These are phyloP conservation scores for Rubia yunnanensis DNA, from an alignment of 257 asterid species.

Conservation along the genomic window DNA sequence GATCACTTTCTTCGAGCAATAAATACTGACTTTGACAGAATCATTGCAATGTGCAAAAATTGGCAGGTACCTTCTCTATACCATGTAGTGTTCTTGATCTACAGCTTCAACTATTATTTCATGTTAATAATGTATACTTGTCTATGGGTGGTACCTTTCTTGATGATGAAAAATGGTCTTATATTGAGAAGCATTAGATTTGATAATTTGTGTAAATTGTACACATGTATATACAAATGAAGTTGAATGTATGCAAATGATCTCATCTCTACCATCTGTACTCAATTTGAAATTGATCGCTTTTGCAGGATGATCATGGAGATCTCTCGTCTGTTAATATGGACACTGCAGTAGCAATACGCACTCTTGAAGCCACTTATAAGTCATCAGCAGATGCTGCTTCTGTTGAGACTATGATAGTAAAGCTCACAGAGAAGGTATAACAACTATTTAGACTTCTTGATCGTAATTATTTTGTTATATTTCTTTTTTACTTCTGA, in stretches of 20 bases:
- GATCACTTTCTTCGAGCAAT: conserved; percentile 98
- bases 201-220: not conserved
- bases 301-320: conserved; percentile 84
- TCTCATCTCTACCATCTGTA: not conserved
- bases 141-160: not conserved
- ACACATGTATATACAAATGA: not conserved
- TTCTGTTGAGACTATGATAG: conserved; percentile 77
- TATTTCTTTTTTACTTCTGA: not conserved
- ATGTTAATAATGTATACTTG: not conserved
- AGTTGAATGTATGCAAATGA: not conserved
- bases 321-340: conserved; percentile 91
- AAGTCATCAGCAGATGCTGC: conserved; percentile 89
- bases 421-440: conserved; percentile 86
- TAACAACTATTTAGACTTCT: conserved; percentile 7
- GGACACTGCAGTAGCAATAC: conserved; percentile 99
- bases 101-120: not conserved
- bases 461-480: not conserved
- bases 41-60: conserved; percentile 97
- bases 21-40: conserved; percentile 93
- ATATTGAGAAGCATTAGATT: not conserved
- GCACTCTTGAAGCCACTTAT: conserved; percentile 93
- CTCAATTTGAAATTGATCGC: conserved; percentile 9
- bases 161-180: not conserved
- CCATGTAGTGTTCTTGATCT: conserved; percentile 1
- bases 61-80: conserved; percentile 70